phyloP scores from a whole-genome alignment of 2,329 filamentous ascomycete genomes.

The Aspergillus neoniger region DNA sequence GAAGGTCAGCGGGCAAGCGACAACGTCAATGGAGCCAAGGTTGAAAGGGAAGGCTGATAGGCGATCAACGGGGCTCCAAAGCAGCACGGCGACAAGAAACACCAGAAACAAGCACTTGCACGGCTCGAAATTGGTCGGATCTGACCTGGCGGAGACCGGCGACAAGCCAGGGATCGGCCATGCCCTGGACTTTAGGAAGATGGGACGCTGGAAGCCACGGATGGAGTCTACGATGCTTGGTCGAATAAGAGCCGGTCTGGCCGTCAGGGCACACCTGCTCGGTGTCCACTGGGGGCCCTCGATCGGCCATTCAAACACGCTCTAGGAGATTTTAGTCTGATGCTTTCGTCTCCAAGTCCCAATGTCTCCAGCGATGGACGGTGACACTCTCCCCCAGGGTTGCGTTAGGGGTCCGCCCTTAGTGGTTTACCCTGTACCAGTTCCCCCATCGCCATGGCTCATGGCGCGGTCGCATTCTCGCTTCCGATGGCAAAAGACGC shows the following conservation, averaged over 20 bases:
- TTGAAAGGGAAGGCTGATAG: conserved; percentile 12
- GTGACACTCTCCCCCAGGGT: conserved; percentile 10
- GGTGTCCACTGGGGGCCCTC: neutral
- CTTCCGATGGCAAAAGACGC: too few relatives aligned
- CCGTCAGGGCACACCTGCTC: conserved; percentile 7
- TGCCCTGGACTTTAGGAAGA: neutral
- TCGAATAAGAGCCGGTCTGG: conserved; percentile 2
- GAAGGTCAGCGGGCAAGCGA: conserved; percentile 7
- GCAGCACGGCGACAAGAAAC: conserved; percentile 2
- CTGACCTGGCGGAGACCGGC: conserved; percentile 7
- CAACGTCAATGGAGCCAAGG: conserved; percentile 6
- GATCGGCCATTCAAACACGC: conserved; percentile 4
- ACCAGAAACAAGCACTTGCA: conserved; percentile 6
- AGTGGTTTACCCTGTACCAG: too few relatives aligned
- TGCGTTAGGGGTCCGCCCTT: conserved; percentile 5
- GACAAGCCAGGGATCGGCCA: conserved; percentile 8
- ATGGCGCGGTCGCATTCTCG: neutral
- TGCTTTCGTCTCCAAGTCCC: neutral
- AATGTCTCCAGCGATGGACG: neutral
- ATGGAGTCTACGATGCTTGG: conserved; percentile 3
- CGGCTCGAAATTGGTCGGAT: conserved; percentile 10
- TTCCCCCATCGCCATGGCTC: neutral
- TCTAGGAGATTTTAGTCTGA: conserved; percentile 5
- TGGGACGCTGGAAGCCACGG: neutral
- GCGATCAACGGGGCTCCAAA: conserved; percentile 10